Evolutionary conservation across 768 basidiomycete species (phyloP).

Genomic region (Dacryopinax primogenitus): DNA sequence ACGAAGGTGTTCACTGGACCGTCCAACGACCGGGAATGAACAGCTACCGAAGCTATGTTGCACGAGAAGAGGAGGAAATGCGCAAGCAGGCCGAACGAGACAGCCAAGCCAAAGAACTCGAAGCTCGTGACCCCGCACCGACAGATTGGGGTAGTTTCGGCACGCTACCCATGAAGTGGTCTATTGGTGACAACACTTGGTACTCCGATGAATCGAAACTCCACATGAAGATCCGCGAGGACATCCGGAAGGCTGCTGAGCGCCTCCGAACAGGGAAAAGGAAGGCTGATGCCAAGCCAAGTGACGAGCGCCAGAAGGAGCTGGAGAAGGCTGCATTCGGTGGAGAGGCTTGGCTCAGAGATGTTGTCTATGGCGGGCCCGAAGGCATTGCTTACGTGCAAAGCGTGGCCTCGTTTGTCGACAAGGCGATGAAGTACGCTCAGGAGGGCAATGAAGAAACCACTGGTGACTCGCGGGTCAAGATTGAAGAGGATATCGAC

Average conservation of each 20-base stretch:
- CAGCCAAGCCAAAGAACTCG: background rate
- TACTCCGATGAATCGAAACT: background rate
- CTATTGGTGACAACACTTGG: background rate
- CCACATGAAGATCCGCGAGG: slow-evolving; percentile 7
- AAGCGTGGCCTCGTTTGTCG: slow-evolving; percentile 62
- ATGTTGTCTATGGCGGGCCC: slow-evolving; percentile 67
- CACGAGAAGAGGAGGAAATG: background rate
- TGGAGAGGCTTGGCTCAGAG: slow-evolving; percentile 52
- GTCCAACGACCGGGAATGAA: slow-evolving; percentile 1
- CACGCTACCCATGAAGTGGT: background rate
- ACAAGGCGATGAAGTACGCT: background rate
- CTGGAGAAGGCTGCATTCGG: slow-evolving; percentile 18
- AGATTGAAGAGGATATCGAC: slow-evolving; percentile 1
- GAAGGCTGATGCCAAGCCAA: background rate
- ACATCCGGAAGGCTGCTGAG: slow-evolving; percentile 6
- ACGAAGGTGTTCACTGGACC: background rate
- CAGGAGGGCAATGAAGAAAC: background rate
- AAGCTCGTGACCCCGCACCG: background rate
- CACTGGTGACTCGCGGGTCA: background rate
- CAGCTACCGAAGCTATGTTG: background rate
- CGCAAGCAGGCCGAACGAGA: slow-evolving; percentile 1
- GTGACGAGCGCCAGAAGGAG: background rate
- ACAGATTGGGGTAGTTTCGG: slow-evolving; percentile 4
- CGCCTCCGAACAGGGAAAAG: background rate
- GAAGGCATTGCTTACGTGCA: slow-evolving; percentile 65